Percentiles rank a stretch among this genome's conserved stretches.
These are phyloP conservation scores for Carex sylvatica DNA, from an alignment of 202 grass and related monocot species.

Conservation along the genomic window DNA sequence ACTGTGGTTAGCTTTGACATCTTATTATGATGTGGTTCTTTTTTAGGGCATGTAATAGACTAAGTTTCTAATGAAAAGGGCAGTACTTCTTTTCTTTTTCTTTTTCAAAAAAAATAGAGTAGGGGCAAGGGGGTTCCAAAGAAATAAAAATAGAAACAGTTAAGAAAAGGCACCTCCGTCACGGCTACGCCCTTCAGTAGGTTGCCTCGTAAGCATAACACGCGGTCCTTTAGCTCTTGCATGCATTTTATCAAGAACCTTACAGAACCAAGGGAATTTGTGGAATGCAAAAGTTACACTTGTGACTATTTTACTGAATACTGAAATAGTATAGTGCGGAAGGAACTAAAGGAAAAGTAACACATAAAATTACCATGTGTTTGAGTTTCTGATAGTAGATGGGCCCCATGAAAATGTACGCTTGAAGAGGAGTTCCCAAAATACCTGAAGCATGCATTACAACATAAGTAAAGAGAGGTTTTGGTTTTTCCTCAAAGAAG, in stretches of 20 bases:
- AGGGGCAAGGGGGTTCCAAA: background rate
- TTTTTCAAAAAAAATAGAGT: too few species aligned
- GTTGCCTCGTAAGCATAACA: slow-evolving; percentile 77
- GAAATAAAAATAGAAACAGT: background rate
- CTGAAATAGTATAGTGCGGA: slow-evolving; percentile 10
- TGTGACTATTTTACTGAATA: background rate
- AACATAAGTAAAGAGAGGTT: slow-evolving; percentile 11
- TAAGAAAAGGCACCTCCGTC: slow-evolving; percentile 63
- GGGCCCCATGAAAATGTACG: slow-evolving; percentile 97
- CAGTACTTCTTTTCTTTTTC: too few species aligned
- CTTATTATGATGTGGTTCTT: too few species aligned
- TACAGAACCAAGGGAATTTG: slow-evolving; percentile 19
- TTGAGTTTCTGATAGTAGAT: slow-evolving; percentile 99
- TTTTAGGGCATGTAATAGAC: too few species aligned
- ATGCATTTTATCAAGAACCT: slow-evolving; percentile 99
- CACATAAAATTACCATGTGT: slow-evolving; percentile 69
- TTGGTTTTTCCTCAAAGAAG: background rate
- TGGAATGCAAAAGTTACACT: background rate
- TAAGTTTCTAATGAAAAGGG: too few species aligned
- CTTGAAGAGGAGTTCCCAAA: slow-evolving; percentile 76
- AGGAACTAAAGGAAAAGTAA: slow-evolving; percentile 16
- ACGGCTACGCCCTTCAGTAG: slow-evolving; percentile 90
- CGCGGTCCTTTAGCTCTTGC: slow-evolving; percentile 78
- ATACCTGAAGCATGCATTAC: slow-evolving; percentile 54
- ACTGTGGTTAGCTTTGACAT: too few species aligned